These are phyloP conservation scores for Breviolum minutum DNA, from an alignment of 73 alveolate genomes.

Conservation along the genomic window DNA sequence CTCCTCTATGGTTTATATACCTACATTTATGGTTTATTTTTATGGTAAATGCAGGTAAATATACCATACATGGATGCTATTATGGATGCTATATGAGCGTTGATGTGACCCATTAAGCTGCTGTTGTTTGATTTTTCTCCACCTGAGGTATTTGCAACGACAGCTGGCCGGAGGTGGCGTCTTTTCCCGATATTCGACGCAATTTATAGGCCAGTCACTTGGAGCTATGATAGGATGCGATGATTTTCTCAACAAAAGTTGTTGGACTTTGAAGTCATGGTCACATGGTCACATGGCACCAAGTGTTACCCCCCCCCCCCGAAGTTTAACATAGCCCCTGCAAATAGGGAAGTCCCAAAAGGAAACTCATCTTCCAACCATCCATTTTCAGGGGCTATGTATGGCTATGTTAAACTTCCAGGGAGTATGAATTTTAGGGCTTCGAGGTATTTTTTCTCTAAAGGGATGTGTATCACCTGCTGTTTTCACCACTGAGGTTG, in stretches of 20 bases:
- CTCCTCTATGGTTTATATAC: no score
- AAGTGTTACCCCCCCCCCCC: no score
- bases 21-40: not conserved
- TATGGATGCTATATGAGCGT: not conserved
- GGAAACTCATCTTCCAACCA: no score
- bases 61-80: not conserved
- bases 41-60: not conserved
- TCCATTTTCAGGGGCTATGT: no score
- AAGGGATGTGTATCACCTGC: not conserved
- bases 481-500: not conserved
- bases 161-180: slow-evolving; percentile 33
- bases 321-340: no score
- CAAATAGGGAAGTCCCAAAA: no score
- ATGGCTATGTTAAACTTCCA: no score
- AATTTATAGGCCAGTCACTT: slow-evolving; percentile 20
- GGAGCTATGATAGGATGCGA: not conserved
- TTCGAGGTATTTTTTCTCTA: no score
- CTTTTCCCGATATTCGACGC: slow-evolving; percentile 38
- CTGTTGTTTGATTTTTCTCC: not conserved
- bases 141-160: slow-evolving; percentile 34
- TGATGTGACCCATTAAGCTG: not conserved
- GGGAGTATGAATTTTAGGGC: no score
- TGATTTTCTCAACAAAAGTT: not conserved
- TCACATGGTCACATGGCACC: no score
- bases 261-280: no score